Base-by-base conservation (phyloP, 208 protist species). In the Leptomonas pyrrhocoris region DNA sequence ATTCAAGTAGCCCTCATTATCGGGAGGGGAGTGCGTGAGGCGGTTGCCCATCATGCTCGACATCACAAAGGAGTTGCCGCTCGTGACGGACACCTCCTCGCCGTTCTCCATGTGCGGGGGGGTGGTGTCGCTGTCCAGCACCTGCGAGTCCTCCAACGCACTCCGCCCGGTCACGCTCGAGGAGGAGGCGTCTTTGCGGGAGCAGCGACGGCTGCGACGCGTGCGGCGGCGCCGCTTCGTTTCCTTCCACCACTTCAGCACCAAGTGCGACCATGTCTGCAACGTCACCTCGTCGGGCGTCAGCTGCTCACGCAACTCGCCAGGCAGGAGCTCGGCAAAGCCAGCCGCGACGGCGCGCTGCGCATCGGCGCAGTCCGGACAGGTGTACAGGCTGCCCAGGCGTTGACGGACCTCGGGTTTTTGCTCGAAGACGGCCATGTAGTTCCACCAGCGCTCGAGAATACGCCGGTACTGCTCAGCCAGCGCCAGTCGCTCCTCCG, bases 401-500 rank as follows among this genome's bases (percentile, higher is more conserved):
- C 55, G 70, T 21, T 75, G 61, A 7, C 55, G 70, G 18, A 75
- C 61, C 56, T 69, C 70, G 0, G 45, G 1, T 36, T 75, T 75
- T 9, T 46, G 25, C 70, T 68, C 70, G 34, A 75, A 68, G n/a
- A 64, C 42, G 7, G 48, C 31, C 70, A 64, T 75, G 61, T 64
- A 65, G n/a, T 50, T 18, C 70, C 70, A 75, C 70, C 70, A 75
- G 21, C 70, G 70, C 38, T 75, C 70, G 25, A 75, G 61, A 43
- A 69, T 63, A 23, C 42, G 61, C 43, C 36, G 70, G 62, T 75
- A 75, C 61, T 75, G 70, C 45, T 59, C 34, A 0, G 56, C 45
- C 45, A 75, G 49, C 9, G 61, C 61, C 2, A 40, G 36, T 0
- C 61, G 59, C 34, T 75, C 70, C n/a, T 59, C 43, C 21, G 25